These are phyloP conservation scores for Metschnikowia peoriensis DNA, from an alignment of 805 yeast genomes.

Conservation along the genomic window DNA sequence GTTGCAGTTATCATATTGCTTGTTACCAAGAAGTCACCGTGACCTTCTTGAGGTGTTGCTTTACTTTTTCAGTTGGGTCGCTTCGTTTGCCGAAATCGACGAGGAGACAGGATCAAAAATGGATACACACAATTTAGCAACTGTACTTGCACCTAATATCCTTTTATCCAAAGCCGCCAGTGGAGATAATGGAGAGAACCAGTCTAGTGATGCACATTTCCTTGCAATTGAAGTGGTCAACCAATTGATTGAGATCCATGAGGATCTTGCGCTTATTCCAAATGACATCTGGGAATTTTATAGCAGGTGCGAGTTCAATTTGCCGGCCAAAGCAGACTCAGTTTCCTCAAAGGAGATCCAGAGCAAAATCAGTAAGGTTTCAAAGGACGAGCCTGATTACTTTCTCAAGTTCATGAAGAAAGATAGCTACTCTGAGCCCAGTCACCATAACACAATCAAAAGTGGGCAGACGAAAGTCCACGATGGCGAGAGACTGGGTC, in stretches of 20 bases:
- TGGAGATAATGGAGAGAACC: slow-evolving; percentile 21
- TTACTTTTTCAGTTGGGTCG: slow-evolving; percentile 89
- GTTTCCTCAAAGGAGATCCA: slow-evolving; percentile 37
- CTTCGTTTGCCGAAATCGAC: slow-evolving; percentile 91
- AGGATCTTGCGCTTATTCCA: slow-evolving; percentile 77
- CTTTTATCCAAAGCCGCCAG: slow-evolving; percentile 55
- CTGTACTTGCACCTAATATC: slow-evolving; percentile 92
- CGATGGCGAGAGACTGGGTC: neutral
- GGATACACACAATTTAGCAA: slow-evolving; percentile 94
- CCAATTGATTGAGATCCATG: slow-evolving; percentile 76
- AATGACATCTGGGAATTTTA: slow-evolving; percentile 53
- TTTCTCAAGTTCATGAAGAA: slow-evolving; percentile 19
- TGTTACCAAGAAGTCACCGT: slow-evolving; percentile 79
- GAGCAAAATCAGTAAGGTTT: slow-evolving; percentile 29
- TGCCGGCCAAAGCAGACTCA: slow-evolving; percentile 17
- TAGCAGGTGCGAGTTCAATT: slow-evolving; percentile 42
- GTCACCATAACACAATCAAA: slow-evolving; percentile 15
- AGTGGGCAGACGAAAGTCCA: slow-evolving; percentile 12
- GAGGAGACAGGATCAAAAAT: slow-evolving; percentile 85
- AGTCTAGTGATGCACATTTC: slow-evolving; percentile 69
- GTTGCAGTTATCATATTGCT: slow-evolving; percentile 62
- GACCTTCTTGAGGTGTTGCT: slow-evolving; percentile 84
- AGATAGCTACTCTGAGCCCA: slow-evolving; percentile 9
- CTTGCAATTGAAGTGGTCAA: slow-evolving; percentile 89
- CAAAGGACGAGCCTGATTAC: slow-evolving; percentile 31